Base-by-base conservation (phyloP, 2,329 filamentous ascomycete genomes). In the Hymenoscyphus fraxineus region DNA sequence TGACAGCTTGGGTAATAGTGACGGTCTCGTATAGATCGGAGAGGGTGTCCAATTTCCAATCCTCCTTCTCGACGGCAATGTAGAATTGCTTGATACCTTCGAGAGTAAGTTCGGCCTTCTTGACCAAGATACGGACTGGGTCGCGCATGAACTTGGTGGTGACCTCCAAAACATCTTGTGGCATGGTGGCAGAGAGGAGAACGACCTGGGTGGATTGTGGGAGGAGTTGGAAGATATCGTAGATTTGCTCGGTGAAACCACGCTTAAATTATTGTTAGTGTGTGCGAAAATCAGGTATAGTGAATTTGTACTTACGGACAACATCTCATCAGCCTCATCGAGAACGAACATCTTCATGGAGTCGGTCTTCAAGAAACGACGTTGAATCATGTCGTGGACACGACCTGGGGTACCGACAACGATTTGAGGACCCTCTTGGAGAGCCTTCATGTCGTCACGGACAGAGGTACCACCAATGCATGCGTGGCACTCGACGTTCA, bases 81-180 rank as follows among this genome's bases (percentile, higher is more conserved):
- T 97, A 99, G 85, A 97, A 99, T 81, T 99, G 95, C 88, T 99
- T 99, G 79, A 99, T 96, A 92, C 95, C 95, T 84, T 99, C 95
- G 66, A 99, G 92, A 77, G 95, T 99, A 80, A 99, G 89, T 80
- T 99, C 95, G 78, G 96, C 94, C 88, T 97, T 97, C 91, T 99
- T 99, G 82, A 99, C 95, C 74, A 99, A 87, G 78, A 99, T 98
- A 78, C 95, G 93, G 80, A 99, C 91, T 73, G 95, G 95, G 82
- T 99, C 95, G 76, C 93, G 93, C 95, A 99, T 99, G 87, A 99
- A 99, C 85, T 97, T 97, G 83, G 94, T 98, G 78, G 95, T 99
- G 78, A 99, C 93, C 85, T 99, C 95, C 67, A 99, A 89, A 68
- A 99, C 95, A 78, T 99, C 95, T 85, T 97, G 93, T 76, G 95